These are phyloP conservation scores for Pholiota adiposa DNA, from an alignment of 1,284 basidiomycete species.

Conservation along the genomic window DNA sequence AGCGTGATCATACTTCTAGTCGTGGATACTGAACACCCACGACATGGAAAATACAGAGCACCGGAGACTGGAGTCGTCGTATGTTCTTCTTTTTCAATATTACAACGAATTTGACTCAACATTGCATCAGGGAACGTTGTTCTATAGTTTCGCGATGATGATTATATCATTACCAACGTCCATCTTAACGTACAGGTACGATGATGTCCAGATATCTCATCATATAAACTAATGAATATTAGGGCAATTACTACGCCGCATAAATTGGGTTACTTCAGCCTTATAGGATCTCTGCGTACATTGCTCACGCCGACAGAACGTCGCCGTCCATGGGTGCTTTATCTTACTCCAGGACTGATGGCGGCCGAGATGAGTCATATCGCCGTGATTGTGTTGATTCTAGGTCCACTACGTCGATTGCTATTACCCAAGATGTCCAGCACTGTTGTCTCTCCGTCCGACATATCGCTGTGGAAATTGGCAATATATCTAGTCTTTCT, in stretches of 20 bases:
- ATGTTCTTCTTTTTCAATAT: constrained; percentile 4
- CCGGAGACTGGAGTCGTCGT: constrained; percentile 70
- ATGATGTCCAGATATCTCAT: not conserved
- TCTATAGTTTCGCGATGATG: constrained; percentile 69
- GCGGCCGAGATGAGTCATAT: constrained; percentile 71
- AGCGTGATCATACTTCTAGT: constrained; percentile 60
- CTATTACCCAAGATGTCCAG: constrained; percentile 61
- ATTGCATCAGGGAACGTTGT: constrained; percentile 51
- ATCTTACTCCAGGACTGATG: constrained; percentile 84
- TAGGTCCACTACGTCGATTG: constrained; percentile 66
- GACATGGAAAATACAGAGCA: constrained; percentile 69
- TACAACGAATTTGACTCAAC: not conserved
- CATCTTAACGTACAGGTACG: constrained; percentile 80
- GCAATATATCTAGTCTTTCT: constrained; percentile 65
- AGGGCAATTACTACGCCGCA: constrained; percentile 89
- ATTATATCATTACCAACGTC: constrained; percentile 81
- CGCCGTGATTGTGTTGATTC: constrained; percentile 67
- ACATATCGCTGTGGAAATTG: constrained; percentile 52
- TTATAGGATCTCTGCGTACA: constrained; percentile 66
- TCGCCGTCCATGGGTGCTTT: constrained; percentile 79
- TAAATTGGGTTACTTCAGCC: constrained; percentile 71
- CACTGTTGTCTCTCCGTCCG: constrained; percentile 34
- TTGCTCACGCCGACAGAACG: constrained; percentile 86
- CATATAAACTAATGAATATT: not conserved
- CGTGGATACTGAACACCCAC: constrained; percentile 55